Evolutionary conservation across 2,329 filamentous ascomycete species (phyloP), one percentile per base, ranked within the genome.

Genomic region (Colletotrichum sp.): DNA sequence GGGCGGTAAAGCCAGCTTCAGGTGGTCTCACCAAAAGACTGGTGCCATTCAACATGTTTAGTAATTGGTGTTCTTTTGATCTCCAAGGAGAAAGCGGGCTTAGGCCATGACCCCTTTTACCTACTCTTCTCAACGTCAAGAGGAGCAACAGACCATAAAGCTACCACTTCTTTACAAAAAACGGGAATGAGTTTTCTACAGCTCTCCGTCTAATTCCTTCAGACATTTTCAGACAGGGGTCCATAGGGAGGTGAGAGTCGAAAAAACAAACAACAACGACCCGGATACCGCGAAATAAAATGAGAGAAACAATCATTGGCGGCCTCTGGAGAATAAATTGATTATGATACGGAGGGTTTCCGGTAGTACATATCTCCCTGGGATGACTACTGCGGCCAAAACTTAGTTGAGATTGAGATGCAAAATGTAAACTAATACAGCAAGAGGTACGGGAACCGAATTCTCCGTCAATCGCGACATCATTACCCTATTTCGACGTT

Each of bases 221-320:
- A 6, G 0, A 48, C 18, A 48, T 48, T 48, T 12, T n/a, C 38
- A 48, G 18, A n/a, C 38, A 48, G 18, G 5, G 6, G 2, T 3
- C 5, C n/a, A 3, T 6, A n/a, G 16, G 18, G 38, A 21, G 0
- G 1, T 7, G 3, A 43, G 18, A n/a, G 18, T 43, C 38, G 38
- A 10, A n/a, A 10, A n/a, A 3, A 18, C 0, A 2, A 43, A 43
- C 38, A 1, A n/a, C 5, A 43, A 13, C 0, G 43, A 13, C n/a
- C 2, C 43, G 18, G 9, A 12, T 12, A n/a, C 8, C 18, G 1
- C 18, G 38, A 21, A 48, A 7, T 1, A 0, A 21, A 21, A 43
- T n/a, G 1, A 0, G 0, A 1, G 6, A 48, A n/a, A 21, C n/a
- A n/a, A 48, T 48, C n/a, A 21, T 48, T 2, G 43, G 43, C 43